These are phyloP conservation scores for Backusella parvicylindrica DNA, from an alignment of 192 early-diverging fungal genomes.

Conservation along the genomic window DNA sequence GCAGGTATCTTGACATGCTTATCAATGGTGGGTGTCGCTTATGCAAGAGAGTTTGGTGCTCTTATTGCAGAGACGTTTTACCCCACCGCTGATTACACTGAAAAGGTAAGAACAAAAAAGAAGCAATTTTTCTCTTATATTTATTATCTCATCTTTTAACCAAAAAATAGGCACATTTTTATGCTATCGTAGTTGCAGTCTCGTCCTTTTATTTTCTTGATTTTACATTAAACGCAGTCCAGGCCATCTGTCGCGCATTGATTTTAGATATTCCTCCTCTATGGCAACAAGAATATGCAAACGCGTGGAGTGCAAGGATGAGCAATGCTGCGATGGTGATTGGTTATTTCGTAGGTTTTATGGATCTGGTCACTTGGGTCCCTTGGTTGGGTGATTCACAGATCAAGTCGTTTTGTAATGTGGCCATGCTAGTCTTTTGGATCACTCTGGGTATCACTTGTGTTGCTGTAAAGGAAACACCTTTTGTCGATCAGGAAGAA, in stretches of 20 bases:
- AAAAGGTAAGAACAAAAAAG: neutral
- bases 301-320: conserved; percentile 88
- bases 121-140: neutral
- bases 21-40: conserved; percentile 73
- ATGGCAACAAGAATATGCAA: conserved; percentile 78
- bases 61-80: neutral
- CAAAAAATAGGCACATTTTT: conserved; percentile 8
- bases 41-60: conserved; percentile 63
- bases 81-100: neutral
- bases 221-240: conserved; percentile 91
- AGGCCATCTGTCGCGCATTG: conserved; percentile 80
- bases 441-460: conserved; percentile 67
- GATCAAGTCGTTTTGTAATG: conserved; percentile 75
- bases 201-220: conserved; percentile 85
- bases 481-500: conserved; percentile 26
- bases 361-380: conserved; percentile 70
- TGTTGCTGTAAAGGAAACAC: conserved; percentile 53
- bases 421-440: conserved; percentile 66
- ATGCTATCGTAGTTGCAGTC: conserved; percentile 72
- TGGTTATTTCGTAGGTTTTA: conserved; percentile 84
- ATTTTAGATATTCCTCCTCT: conserved; percentile 83
- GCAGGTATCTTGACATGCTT: conserved; percentile 60
- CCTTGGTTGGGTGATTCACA: conserved; percentile 74
- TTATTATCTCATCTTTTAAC: neutral
- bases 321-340: conserved; percentile 75